Conservation (phyloP, 73 alveolate genomes). For the Urostyla sp. region DNA sequence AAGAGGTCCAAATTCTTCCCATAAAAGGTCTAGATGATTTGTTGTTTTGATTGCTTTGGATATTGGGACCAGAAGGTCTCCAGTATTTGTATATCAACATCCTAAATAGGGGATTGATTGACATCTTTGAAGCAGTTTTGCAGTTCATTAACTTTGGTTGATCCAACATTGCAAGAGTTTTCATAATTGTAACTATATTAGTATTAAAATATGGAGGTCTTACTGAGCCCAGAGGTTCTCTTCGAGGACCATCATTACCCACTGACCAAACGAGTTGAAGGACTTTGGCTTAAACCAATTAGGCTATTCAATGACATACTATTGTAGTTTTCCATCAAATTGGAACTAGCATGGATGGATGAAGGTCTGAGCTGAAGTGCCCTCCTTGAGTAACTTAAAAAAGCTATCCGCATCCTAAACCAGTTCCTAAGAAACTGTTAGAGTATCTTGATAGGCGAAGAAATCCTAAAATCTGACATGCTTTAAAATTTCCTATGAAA, state of each 20-base stretch:
- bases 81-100: constrained; percentile 9
- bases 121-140: constrained; percentile 2
- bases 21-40: too few species aligned
- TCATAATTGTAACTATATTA: constrained; percentile 43
- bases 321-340: constrained; percentile 14
- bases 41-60: too few species aligned
- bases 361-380: constrained; percentile 15
- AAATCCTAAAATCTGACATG: constrained; percentile 11
- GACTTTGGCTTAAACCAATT: constrained; percentile 45
- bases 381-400: constrained; percentile 23
- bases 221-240: constrained; percentile 60
- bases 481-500: constrained; percentile 37
- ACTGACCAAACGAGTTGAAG: constrained; percentile 36
- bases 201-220: not conserved
- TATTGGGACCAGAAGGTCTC: constrained; percentile 2
- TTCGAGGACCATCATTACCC: constrained; percentile 42
- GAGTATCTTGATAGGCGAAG: constrained; percentile 23
- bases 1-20: too few species aligned
- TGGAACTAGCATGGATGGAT: not conserved
- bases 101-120: constrained; percentile 25
- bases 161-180: constrained; percentile 8
- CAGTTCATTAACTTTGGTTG: constrained; percentile 28
- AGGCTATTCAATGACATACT: constrained; percentile 41
- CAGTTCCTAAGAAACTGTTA: constrained; percentile 34
- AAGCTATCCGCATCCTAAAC: constrained; percentile 43